Base-by-base conservation (phyloP, 768 basidiomycete species). In the Leccinum longicurvipes region DNA sequence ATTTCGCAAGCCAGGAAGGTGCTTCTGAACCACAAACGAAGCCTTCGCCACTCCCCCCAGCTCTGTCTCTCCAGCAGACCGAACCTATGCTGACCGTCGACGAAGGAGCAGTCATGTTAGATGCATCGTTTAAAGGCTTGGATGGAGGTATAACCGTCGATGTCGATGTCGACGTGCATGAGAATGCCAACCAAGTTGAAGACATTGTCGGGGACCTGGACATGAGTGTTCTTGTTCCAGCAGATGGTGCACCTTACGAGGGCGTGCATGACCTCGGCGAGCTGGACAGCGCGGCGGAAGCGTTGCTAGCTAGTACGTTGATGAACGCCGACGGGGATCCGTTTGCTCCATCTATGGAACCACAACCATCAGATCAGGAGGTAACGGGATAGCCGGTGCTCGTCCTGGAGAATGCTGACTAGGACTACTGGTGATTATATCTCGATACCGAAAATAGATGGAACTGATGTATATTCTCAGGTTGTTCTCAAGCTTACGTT, bases 41-140 rank as follows among this genome's bases (percentile, higher is more conserved):
- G 68, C 81, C 84, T 1, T 75, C 85, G 21, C 81, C 87, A 29
- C 88, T 86, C 1, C 86, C 87, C 5, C 84, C 88, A 58, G 85
- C 64, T 64, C 77, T 69, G 65, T 89, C 81, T 54, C 79, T 73
- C 51, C 78, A 58, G 70, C 76, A 50, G 10, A 74, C 77, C 51
- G 80, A 81, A 50, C 74, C 81, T 15, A 72, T 74, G n/a, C 76
- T 75, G 7, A 69, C 67, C 7, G 63, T 74, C 9, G 72, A 72
- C 12, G 68, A 76, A 61, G 60, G 69, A 28, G 74, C 70, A 41
- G 79, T 78, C 60, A 74, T 66, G 9, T 67, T 87, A 48, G 83
- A 82, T 53, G 78, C 79, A 28, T 77, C 83, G 8, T 74, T 89
- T 52, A 83, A 84, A 60, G 79, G 75, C 25, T 64, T 84, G 64